These are phyloP conservation scores for Echium plantagineum DNA, from an alignment of 257 asterid species.

Conservation along the genomic window DNA sequence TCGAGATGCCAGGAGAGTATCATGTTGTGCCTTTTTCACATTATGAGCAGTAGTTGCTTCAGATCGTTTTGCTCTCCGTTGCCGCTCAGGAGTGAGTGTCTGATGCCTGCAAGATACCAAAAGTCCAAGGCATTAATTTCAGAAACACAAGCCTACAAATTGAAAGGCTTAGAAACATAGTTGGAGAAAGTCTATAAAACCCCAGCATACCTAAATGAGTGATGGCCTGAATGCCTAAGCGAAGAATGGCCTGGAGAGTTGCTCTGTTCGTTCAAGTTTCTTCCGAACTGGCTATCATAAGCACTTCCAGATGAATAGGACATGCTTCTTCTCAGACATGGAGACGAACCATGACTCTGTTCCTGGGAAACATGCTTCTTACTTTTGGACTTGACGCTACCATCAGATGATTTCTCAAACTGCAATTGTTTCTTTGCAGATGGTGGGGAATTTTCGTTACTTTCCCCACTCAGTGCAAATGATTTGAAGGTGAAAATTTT, in stretches of 20 bases:
- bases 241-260: constrained; percentile 54
- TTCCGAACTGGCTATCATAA: constrained; percentile 34
- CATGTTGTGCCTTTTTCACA: constrained; percentile 34
- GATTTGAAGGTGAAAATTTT: constrained; percentile 80
- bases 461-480: constrained; percentile 28
- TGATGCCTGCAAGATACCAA: constrained; percentile 32
- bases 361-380: constrained; percentile 41
- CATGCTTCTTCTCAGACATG: constrained; percentile 73
- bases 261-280: constrained; percentile 28
- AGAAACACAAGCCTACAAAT: constrained; percentile 1
- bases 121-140: constrained; percentile 3
- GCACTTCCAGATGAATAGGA: constrained; percentile 74
- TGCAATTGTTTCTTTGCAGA: constrained; percentile 49
- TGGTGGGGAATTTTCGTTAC: constrained; percentile 43
- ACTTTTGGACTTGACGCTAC: constrained; percentile 26
- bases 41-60: constrained; percentile 27
- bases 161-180: background rate
- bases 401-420: constrained; percentile 45
- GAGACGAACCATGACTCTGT: constrained; percentile 27
- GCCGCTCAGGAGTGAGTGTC: constrained; percentile 74
- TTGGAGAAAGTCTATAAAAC: background rate
- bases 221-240: constrained; percentile 38
- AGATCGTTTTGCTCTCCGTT: constrained; percentile 21
- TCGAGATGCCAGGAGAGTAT: constrained; percentile 24
- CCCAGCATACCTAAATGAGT: constrained; percentile 42